Conservation (phyloP, 805 yeast genomes). For the Spathaspora passalidarum region DNA sequence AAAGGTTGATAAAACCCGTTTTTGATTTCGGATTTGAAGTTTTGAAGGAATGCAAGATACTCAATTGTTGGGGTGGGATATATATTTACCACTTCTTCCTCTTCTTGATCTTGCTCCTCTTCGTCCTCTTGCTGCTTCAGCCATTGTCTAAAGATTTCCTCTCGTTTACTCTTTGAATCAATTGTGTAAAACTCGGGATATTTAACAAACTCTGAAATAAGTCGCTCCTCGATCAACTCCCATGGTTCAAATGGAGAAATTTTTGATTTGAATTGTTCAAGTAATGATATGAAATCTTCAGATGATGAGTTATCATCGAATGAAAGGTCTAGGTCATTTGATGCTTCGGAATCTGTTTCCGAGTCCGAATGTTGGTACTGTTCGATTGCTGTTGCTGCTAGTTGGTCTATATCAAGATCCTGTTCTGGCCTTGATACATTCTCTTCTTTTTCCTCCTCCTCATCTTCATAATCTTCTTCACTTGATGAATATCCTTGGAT, state of each 20-base stretch:
- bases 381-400: not conserved
- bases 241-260: slow-evolving; percentile 37
- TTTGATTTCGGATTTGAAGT: slow-evolving; percentile 26
- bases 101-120: slow-evolving; percentile 4
- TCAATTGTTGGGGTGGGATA: slow-evolving; percentile 22
- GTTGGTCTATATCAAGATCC: not conserved
- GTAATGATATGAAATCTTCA: slow-evolving; percentile 19
- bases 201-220: slow-evolving; percentile 23
- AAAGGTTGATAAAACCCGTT: slow-evolving; percentile 26
- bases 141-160: slow-evolving; percentile 27
- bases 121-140: slow-evolving; percentile 7
- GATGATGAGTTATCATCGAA: slow-evolving; percentile 10
- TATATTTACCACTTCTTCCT: slow-evolving; percentile 4
- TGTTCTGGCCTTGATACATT: slow-evolving; percentile 1
- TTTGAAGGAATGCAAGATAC: slow-evolving; percentile 25
- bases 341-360: not conserved
- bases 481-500: slow-evolving; percentile 23
- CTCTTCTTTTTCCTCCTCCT: slow-evolving; percentile 9
- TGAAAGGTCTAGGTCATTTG: slow-evolving; percentile 15
- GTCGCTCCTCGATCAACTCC: slow-evolving; percentile 36
- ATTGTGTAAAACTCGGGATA: slow-evolving; percentile 28
- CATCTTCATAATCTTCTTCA: slow-evolving; percentile 17
- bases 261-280: slow-evolving; percentile 20
- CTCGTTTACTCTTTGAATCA: slow-evolving; percentile 15
- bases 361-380: slow-evolving; percentile 1